Evolutionary conservation across 1,284 basidiomycete genomes (phyloP), one percentile per base, ranked within the genome.

Genomic region (Ganoderma resinaceum): DNA sequence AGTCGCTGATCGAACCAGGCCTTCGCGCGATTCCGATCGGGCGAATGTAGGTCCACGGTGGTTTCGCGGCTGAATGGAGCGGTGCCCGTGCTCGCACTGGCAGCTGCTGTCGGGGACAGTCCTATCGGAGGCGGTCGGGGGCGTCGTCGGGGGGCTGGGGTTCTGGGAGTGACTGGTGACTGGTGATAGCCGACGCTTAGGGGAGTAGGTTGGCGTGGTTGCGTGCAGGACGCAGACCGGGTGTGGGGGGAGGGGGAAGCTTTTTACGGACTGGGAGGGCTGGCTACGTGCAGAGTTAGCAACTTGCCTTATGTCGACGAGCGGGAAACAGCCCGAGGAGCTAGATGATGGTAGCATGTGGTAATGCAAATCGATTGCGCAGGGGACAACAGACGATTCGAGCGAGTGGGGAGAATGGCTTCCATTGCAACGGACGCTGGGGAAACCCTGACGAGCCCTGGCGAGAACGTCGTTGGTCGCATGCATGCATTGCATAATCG

Each of bases 21-120:
- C 52, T 55, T 65, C 60, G 58, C 62, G 42, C 71, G 69, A 72
- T 72, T 67, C 65, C 61, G 71, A 72, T 72, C 71, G 71, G 71
- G 71, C 61, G 61, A 60, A 67, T 72, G 71, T 72, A 70, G 71
- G 71, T 72, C 71, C 71, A 72, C 59, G 29, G 65, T 46, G 67
- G 63, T 68, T 66, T 33, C 12, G 18, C 16, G 62, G 35, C 33
- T 38, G 26, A 31, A 20, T 49, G 9, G 31, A 18, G 33, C 61
- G 43, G n/a, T 7, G 49, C 49, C 35, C 62, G 31, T 53, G 23
- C 33, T 29, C 18, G 14, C 53, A 53, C 33, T 29, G 26, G 14
- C 53, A 53, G 40, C 49, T 37, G 20, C 16, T 53, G 49, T 31
- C 26, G 52, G 26, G 4, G 16, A 6, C 16, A 12, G 49, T 53